Evolutionary conservation across 2,329 filamentous ascomycete species (phyloP).

Genomic region (Verticillium alfalfae): DNA sequence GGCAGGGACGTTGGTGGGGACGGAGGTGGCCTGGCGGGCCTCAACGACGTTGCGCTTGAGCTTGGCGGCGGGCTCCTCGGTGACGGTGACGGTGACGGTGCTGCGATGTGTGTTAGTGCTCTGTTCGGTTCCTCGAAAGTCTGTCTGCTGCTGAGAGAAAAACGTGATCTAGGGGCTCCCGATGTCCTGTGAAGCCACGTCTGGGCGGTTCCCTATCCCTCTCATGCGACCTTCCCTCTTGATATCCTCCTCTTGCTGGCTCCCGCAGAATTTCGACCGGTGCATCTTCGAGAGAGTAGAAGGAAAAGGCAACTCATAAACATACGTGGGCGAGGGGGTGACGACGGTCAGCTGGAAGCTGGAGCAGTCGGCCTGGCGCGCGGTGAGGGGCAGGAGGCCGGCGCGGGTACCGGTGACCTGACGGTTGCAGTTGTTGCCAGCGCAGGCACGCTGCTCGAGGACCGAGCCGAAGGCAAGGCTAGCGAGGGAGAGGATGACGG

Average conservation of each 20-base stretch:
- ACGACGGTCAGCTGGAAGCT: constrained; percentile 33
- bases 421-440: constrained; percentile 41
- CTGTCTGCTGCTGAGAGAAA: no score
- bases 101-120: constrained; percentile 12
- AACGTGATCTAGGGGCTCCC: no score
- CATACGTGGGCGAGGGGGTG: constrained; percentile 33
- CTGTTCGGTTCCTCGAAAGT: background rate
- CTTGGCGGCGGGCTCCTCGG: constrained; percentile 19
- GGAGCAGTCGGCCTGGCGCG: constrained; percentile 32
- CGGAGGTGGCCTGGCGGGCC: constrained; percentile 22
- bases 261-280: background rate
- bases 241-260: background rate
- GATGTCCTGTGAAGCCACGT: no score
- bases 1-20: constrained; percentile 26
- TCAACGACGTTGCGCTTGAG: constrained; percentile 19
- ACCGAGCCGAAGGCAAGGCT: constrained; percentile 28
- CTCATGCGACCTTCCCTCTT: no score
- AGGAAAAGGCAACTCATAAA: background rate
- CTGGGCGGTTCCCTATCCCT: no score
- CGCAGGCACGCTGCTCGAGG: constrained; percentile 27
- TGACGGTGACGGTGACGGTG: constrained; percentile 32
- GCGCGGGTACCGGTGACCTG: constrained; percentile 36
- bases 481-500: constrained; percentile 28
- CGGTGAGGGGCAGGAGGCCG: constrained; percentile 24
- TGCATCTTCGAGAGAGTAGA: background rate